phyloP scores from a whole-genome alignment of 2,329 filamentous ascomycete species.

The Coniochaeta sp. region DNA sequence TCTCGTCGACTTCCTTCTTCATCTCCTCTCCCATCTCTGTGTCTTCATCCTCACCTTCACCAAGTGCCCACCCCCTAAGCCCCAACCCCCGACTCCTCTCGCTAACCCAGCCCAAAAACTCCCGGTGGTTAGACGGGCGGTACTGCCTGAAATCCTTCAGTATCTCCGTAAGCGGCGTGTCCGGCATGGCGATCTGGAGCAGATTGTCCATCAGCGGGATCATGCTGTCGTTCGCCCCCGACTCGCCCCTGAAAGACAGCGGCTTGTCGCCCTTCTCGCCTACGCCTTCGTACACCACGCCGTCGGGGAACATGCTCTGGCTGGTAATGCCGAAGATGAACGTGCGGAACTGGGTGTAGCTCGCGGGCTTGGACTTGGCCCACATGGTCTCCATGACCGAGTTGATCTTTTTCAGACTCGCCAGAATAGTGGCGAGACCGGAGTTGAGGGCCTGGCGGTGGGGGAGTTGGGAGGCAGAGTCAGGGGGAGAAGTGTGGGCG shows the following conservation, averaged over 20 bases:
- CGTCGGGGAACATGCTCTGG: conserved; percentile 89
- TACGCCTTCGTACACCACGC: conserved; percentile 83
- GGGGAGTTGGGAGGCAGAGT: conserved; percentile 19
- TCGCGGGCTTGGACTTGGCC: conserved; percentile 73
- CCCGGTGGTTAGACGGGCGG: conserved; percentile 79
- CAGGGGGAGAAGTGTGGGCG: conserved; percentile 16
- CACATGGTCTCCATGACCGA: conserved; percentile 86
- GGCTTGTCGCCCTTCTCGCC: conserved; percentile 57
- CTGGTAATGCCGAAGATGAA: conserved; percentile 96
- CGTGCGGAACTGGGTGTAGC: conserved; percentile 86
- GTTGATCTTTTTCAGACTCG: conserved; percentile 64
- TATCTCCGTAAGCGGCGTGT: conserved; percentile 82
- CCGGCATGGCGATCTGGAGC: conserved; percentile 78
- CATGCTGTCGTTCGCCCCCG: conserved; percentile 91
- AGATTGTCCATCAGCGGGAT: conserved; percentile 86
- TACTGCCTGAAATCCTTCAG: conserved; percentile 85
- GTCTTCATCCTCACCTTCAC: no score
- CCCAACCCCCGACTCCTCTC: conserved; percentile 39
- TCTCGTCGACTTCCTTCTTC: conserved; percentile 35
- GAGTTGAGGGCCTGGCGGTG: conserved; percentile 55
- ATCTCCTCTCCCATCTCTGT: conserved; percentile 16
- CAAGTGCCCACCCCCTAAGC: conserved; percentile 53
- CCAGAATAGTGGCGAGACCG: conserved; percentile 54
- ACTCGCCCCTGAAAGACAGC: conserved; percentile 82
- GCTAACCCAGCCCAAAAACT: conserved; percentile 70